These are phyloP conservation scores for Obelidium mucronatum DNA, from an alignment of 192 early-diverging fungal species.

Conservation along the genomic window DNA sequence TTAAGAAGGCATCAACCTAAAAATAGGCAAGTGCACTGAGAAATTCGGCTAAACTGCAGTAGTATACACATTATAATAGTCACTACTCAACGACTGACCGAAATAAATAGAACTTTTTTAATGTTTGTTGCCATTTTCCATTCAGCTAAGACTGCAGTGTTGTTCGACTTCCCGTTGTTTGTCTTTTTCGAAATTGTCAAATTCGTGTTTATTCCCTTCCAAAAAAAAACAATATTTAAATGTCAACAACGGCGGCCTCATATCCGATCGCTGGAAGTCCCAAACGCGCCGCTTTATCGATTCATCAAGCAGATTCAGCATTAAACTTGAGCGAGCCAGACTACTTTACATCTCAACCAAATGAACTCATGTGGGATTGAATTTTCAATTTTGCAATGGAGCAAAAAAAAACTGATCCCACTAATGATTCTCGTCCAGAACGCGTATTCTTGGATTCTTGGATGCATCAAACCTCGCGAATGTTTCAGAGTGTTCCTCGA, in stretches of 20 bases:
- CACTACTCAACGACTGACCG: no score
- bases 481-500: not conserved
- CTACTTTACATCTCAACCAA: not conserved
- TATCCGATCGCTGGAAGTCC: not conserved
- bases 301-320: not conserved
- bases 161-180: no score
- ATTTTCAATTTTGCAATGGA: no score
- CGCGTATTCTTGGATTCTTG: not conserved
- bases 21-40: not conserved
- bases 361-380: not conserved
- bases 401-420: no score
- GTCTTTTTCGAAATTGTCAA: not conserved
- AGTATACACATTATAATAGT: no score
- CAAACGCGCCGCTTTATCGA: not conserved
- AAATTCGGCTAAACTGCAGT: not conserved
- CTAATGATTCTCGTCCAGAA: no score
- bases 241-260: not conserved
- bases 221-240: not conserved
- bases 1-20: no score
- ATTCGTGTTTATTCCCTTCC: not conserved
- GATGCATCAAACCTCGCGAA: not conserved
- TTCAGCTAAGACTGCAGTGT: no score
- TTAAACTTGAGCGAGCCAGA: not conserved
- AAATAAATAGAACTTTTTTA: no score
- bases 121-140: no score